Evolutionary conservation across 23 red algal genomes (phyloP), one percentile per base, ranked within the genome.

Genomic region (Chondrus crispus): DNA sequence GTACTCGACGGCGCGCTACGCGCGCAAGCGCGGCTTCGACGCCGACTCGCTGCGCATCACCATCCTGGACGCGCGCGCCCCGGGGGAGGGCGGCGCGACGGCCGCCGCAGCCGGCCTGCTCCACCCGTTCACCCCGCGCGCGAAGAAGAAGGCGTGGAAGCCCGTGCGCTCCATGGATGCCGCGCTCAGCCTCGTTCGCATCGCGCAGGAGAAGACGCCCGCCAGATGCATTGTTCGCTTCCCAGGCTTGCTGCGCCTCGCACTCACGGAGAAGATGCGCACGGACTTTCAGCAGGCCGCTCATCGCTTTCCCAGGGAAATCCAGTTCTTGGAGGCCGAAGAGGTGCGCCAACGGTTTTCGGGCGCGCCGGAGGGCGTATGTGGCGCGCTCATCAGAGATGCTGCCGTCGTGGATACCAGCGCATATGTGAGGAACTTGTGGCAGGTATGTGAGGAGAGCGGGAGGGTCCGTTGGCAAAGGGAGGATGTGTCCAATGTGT

Each of bases 21-120:
- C 80, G 4, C 46, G 53, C 40, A 85, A 86, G 46, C 80, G 90
- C 26, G 46, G 43, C 29, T 81, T 82, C 20, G 55, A 52, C 6
- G 43, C 48, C 52, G 45, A 51, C 10, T 45, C 54, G 5, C 26
- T 93, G 5, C 55, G n/a, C 40, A 60, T 93, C 41, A 72, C 71
- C 19, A 41, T 93, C 8, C 85, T 93, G 35, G 91, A 93, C 38
- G 80, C 91, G 36, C 8, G 36, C 39, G 33, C 14, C 12, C 63
- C 68, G 29, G 87, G 77, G 32, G 62, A 76, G 51, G 94, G 86
- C 51, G 88, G 88, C 43, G 94, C 94, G 0, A 82, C 86, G 22
- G 85, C 84, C 41, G 94, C 66, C 24, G 87, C 94, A 10, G 94
- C 94, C 13, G 94, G 94, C 4, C 73, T 96, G 68, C 39, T 96